Conservation (phyloP, 768 basidiomycete species). For the Trametopsis cervina region DNA sequence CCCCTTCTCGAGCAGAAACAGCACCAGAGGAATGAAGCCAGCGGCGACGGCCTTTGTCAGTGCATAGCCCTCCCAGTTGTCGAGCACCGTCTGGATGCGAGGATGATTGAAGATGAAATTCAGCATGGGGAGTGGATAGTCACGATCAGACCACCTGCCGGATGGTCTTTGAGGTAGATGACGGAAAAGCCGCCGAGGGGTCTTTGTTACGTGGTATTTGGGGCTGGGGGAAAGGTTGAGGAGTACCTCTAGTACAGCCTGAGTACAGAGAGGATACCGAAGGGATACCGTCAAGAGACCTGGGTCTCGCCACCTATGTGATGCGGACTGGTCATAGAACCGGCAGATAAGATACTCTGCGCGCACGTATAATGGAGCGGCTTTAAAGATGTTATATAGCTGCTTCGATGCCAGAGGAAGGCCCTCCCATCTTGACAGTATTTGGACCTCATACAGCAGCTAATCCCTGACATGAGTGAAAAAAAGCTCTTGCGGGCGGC, state of each 20-base stretch:
- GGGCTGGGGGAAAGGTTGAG: slow-evolving; percentile 22
- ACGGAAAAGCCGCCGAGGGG: slow-evolving; percentile 68
- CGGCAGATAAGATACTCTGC: slow-evolving; percentile 57
- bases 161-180: slow-evolving; percentile 26
- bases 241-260: slow-evolving; percentile 39
- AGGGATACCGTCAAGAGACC: slow-evolving; percentile 30
- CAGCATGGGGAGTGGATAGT: slow-evolving; percentile 60
- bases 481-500: too few relatives aligned
- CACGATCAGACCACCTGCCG: slow-evolving; percentile 36
- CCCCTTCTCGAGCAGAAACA: slow-evolving; percentile 61
- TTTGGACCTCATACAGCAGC: slow-evolving; percentile 77
- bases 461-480: too few relatives aligned
- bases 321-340: slow-evolving; percentile 16
- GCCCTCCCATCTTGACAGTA: slow-evolving; percentile 54
- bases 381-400: slow-evolving; percentile 46
- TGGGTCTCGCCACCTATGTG: not conserved
- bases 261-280: slow-evolving; percentile 43
- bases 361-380: slow-evolving; percentile 49
- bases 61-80: slow-evolving; percentile 75
- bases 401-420: slow-evolving; percentile 55
- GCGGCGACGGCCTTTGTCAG: slow-evolving; percentile 73
- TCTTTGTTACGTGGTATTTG: slow-evolving; percentile 29
- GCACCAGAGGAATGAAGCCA: slow-evolving; percentile 54
- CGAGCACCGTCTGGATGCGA: slow-evolving; percentile 34
- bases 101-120: slow-evolving; percentile 44